Percentiles rank a stretch among this genome's conserved stretches.
Evolutionary conservation across 768 basidiomycete species (phyloP).

Genomic region (Coprinellus micaceus): DNA sequence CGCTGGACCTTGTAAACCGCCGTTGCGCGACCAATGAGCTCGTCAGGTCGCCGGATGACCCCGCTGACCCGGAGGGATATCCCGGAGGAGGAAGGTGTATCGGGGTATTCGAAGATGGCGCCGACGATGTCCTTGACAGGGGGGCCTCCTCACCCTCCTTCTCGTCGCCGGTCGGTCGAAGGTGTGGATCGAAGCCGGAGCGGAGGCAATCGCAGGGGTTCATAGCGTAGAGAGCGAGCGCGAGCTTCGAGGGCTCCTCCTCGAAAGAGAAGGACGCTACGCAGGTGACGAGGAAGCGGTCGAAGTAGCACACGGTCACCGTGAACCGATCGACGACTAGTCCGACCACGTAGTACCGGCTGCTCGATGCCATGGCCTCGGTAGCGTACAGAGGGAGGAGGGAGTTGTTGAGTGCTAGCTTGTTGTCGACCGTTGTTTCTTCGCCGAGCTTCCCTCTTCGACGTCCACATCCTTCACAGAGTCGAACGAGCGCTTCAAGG

Average conservation of each 20-base stretch:
- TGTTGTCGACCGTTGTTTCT: no score
- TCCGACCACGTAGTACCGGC: conserved; percentile 19
- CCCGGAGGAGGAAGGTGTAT: no score
- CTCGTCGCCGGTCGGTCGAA: conserved; percentile 8
- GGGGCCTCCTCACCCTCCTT: no score
- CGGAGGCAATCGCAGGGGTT: conserved; percentile 3
- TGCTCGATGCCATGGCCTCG: conserved; percentile 14
- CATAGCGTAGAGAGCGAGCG: conserved; percentile 19
- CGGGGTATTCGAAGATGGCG: conserved; percentile 14
- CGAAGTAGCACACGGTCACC: conserved; percentile 24
- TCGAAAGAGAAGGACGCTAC: conserved; percentile 19
- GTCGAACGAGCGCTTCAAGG: no score
- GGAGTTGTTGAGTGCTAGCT: no score
- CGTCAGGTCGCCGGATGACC: neutral
- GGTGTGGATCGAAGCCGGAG: conserved; percentile 16
- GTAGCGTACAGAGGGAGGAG: conserved; percentile 7
- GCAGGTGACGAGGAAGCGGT: conserved; percentile 20
- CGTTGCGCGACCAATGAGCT: neutral
- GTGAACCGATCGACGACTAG: conserved; percentile 17
- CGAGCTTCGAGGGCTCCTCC: conserved; percentile 14
- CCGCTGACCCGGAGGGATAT: neutral
- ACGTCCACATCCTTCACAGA: no score
- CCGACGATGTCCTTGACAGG: neutral
- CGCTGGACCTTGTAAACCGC: neutral
- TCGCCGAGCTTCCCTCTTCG: no score